Conservation (phyloP, 2,329 filamentous ascomycete genomes). For the Zymoseptoria brevis region DNA sequence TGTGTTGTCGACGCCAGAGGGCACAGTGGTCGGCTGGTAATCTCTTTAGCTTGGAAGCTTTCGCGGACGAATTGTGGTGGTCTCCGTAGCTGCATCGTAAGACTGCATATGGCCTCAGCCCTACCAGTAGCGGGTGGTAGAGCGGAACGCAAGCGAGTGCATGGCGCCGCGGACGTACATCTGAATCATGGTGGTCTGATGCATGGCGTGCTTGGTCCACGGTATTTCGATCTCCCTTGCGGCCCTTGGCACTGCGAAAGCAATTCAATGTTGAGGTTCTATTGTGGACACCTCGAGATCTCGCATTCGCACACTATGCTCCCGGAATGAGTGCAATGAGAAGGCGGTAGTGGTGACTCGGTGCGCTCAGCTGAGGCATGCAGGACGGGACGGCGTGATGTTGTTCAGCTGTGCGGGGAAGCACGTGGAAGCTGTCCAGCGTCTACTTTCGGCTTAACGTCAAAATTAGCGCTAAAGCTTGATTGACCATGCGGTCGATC, state of each 20-base stretch:
- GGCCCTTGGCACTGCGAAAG: too few species aligned
- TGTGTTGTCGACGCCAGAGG: background rate
- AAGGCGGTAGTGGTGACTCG: background rate
- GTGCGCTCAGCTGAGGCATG: background rate
- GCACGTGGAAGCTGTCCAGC: background rate
- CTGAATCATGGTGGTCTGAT: background rate
- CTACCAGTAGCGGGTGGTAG: background rate
- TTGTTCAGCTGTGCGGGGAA: background rate
- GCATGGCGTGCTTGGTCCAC: background rate
- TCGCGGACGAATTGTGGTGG: background rate
- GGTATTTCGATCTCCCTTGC: background rate
- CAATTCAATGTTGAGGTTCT: too few species aligned
- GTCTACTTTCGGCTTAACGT: background rate
- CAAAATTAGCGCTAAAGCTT: background rate
- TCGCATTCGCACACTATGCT: too few species aligned
- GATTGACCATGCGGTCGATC: background rate
- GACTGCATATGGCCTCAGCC: background rate
- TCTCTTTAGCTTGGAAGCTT: background rate
- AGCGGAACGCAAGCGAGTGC: background rate
- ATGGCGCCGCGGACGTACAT: background rate
- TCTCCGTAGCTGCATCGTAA: background rate
- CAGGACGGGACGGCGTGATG: background rate
- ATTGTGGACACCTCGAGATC: too few species aligned
- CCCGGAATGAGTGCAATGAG: background rate
- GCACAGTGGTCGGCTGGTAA: background rate